A percentile compares a stretch with the other conserved stretches of the same genome.
phyloP scores from a whole-genome alignment of 2,329 filamentous ascomycete species.

The Penicillium sp. region DNA sequence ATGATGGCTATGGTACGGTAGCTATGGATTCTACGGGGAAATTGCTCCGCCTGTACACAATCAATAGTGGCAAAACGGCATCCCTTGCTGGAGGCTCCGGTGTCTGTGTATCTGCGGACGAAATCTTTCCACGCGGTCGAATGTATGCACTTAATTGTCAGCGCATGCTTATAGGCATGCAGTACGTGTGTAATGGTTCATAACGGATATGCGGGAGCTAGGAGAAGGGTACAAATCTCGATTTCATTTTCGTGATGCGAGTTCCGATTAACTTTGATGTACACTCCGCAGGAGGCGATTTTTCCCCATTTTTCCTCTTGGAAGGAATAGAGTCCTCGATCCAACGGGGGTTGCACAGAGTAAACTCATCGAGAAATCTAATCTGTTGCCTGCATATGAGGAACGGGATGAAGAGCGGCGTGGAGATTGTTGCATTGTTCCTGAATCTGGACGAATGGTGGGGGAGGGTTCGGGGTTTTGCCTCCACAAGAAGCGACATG shows the following conservation, averaged over 20 bases:
- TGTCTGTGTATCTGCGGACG: background rate
- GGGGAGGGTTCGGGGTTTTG: no score
- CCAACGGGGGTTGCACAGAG: background rate
- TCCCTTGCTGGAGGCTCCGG: slow-evolving; percentile 7
- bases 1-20: background rate
- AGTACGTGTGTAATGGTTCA: background rate
- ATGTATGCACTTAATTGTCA: background rate
- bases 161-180: background rate
- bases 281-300: background rate
- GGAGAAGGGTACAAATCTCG: background rate
- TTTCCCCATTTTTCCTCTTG: background rate
- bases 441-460: slow-evolving; percentile 10
- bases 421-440: slow-evolving; percentile 8
- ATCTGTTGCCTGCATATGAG: background rate
- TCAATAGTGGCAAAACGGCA: slow-evolving; percentile 5
- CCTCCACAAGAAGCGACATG: background rate
- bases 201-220: background rate
- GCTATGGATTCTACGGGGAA: background rate
- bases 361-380: background rate
- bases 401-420: background rate
- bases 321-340: no score
- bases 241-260: background rate
- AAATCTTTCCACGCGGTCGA: background rate
- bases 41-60: background rate
- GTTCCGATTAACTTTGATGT: background rate